These are phyloP conservation scores for Silene latifolia DNA, from an alignment of 148 eudicot species.

Conservation along the genomic window DNA sequence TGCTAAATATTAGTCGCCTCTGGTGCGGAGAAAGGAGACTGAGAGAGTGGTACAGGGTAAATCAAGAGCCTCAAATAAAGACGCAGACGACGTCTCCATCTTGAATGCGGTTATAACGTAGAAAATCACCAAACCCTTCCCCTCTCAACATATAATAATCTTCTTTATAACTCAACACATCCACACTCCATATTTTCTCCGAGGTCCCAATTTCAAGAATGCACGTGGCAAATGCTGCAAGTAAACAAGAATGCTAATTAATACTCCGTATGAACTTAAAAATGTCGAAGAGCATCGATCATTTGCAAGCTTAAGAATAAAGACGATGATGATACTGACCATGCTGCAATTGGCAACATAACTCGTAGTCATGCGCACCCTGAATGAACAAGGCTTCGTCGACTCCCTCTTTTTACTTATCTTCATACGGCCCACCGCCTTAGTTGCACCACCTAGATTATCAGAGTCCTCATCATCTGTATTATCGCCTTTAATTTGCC, in stretches of 20 bases:
- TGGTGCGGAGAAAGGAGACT: not conserved
- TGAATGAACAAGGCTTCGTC: not conserved
- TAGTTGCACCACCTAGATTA: not conserved
- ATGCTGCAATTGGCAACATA: not conserved
- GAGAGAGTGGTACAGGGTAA: not conserved
- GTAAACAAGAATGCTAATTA: not conserved
- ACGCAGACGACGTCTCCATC: slow-evolving; percentile 13
- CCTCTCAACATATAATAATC: slow-evolving; percentile 4
- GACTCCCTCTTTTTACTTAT: no score
- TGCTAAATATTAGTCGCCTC: not conserved
- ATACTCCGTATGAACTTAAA: no score
- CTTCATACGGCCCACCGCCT: not conserved
- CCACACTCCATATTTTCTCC: slow-evolving; percentile 6
- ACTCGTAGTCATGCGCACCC: not conserved
- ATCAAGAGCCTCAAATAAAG: slow-evolving; percentile 6
- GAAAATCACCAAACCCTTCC: not conserved
- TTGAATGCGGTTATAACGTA: not conserved
- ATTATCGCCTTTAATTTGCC: not conserved
- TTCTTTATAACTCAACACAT: not conserved
- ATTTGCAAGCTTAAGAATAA: not conserved
- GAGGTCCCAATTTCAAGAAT: not conserved
- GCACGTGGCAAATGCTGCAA: slow-evolving; percentile 10
- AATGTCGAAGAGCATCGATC: not conserved
- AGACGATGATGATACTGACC: not conserved
- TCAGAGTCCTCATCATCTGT: not conserved